phyloP scores from a whole-genome alignment of 257 asterid species.

The Penstemon newberryi region DNA sequence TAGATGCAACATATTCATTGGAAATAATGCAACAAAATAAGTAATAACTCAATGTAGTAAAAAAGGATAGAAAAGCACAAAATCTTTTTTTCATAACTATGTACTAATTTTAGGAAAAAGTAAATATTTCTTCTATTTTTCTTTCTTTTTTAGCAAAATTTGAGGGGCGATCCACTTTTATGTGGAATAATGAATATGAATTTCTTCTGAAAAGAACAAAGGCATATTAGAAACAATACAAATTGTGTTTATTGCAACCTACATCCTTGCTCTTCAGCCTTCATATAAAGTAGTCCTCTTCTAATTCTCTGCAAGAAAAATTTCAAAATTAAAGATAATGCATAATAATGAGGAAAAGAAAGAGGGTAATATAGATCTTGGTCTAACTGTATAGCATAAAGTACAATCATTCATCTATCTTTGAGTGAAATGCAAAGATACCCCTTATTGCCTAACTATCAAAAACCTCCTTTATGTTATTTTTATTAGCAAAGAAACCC shows the following conservation, averaged over 20 bases:
- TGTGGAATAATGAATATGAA: constrained; percentile 34
- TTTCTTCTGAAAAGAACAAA: background rate
- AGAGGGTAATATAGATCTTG: background rate
- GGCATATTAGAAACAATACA: constrained; percentile 23
- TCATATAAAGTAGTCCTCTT: constrained; percentile 68
- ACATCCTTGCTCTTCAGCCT: constrained; percentile 74
- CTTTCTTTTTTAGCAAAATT: no score
- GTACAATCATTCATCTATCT: background rate
- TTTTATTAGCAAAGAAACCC: no score
- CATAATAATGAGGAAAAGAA: background rate
- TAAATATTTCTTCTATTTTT: no score
- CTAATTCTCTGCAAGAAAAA: constrained; percentile 62
- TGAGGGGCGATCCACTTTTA: background rate
- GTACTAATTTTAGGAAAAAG: no score
- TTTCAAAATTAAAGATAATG: constrained; percentile 2
- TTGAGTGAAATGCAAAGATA: no score
- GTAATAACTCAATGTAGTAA: no score
- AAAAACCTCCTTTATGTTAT: no score
- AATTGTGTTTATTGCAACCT: constrained; percentile 44
- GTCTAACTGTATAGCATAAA: background rate
- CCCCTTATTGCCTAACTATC: no score
- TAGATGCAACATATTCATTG: no score
- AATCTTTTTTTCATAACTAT: no score
- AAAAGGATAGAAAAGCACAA: no score
- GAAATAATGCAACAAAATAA: no score